Evolutionary conservation across 495 filamentous ascomycete species (phyloP).

Genomic region (Trichodelitschia bisporula): DNA sequence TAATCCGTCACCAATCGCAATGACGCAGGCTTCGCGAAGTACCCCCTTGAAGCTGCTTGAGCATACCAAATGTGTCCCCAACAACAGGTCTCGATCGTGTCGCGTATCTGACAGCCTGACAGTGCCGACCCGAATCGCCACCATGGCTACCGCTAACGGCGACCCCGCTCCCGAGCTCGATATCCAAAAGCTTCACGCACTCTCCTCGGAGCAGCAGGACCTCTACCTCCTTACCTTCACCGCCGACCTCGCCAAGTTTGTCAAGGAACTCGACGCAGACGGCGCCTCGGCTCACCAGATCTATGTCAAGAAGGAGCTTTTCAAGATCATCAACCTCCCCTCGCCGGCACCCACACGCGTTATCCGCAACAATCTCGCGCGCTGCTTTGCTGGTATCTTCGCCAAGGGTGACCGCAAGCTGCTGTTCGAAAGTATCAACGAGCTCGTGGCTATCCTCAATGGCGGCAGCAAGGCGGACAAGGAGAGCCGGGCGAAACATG

Average conservation of each 20-base stretch:
- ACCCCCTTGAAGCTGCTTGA: too few species aligned
- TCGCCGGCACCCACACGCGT: conserved; percentile 70
- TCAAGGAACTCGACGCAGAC: conserved; percentile 43
- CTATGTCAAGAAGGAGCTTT: conserved; percentile 68
- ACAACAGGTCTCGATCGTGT: too few species aligned
- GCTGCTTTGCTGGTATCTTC: conserved; percentile 64
- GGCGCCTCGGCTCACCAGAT: conserved; percentile 70
- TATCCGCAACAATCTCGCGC: conserved; percentile 66
- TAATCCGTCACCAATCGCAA: too few species aligned
- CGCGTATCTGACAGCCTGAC: too few species aligned
- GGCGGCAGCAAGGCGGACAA: conserved; percentile 50
- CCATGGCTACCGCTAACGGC: conserved; percentile 5
- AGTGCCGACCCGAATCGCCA: too few species aligned
- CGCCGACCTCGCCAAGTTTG: conserved; percentile 58
- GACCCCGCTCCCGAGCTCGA: conserved; percentile 42
- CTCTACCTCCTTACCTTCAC: conserved; percentile 80
- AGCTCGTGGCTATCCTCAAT: conserved; percentile 51
- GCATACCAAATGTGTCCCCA: too few species aligned
- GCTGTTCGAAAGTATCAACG: conserved; percentile 83
- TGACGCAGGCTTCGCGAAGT: too few species aligned
- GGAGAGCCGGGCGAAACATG: conserved; percentile 55
- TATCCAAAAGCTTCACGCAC: conserved; percentile 59
- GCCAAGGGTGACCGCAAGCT: conserved; percentile 72
- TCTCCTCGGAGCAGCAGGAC: conserved; percentile 89
- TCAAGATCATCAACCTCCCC: conserved; percentile 71